Base-by-base conservation (phyloP, 2,329 filamentous ascomycete genomes). In the Exophiala sp. region DNA sequence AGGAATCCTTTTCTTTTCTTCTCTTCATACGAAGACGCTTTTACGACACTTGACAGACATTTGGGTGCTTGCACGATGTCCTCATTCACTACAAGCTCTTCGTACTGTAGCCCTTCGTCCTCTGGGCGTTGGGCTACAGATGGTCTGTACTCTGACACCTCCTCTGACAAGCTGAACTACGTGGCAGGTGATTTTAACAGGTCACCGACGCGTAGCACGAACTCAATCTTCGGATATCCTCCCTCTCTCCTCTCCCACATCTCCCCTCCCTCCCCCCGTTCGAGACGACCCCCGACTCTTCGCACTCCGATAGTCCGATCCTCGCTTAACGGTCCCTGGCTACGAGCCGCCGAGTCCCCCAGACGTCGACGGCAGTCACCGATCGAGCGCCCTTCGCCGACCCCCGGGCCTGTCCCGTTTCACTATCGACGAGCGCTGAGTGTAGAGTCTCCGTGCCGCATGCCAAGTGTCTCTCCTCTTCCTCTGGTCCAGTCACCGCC, bases 51-150 rank as follows among this genome's bases (percentile, higher is more conserved):
- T 48, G 45, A 38, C 12, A 24, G 34, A 39, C 34, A 48, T 40
- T 36, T 34, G 38, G 20, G 45, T 18, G 29, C 34, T 20, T 24
- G 33, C 16, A 40, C 45, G 35, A 48, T 48, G 45, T 48, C 45
- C 24, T 36, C 34, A 38, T 38, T 39, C 33, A 48, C 45, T 36
- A 36, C 45, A 20, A 48, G 45, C 45, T 48, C 45, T 48, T 48
- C 45, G 33, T 43, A 9, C 29, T 43, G 29, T 21, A 43, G 47
- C 24, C 47, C 39, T 49, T 10, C 46, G n/a, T 35, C 35, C 46
- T 40, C 11, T 24, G 34, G 48, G 48, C 34, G 48, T 43, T 51
- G 48, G 48, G 48, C 48, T 43, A 35, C 38, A 24, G 38, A 50
- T 33, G 35, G n/a, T 24, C 33, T 38, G 2, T 47, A 35, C 45